Base-by-base conservation (phyloP, 192 early-diverging fungal species). In the Backusella liffmaniae region DNA sequence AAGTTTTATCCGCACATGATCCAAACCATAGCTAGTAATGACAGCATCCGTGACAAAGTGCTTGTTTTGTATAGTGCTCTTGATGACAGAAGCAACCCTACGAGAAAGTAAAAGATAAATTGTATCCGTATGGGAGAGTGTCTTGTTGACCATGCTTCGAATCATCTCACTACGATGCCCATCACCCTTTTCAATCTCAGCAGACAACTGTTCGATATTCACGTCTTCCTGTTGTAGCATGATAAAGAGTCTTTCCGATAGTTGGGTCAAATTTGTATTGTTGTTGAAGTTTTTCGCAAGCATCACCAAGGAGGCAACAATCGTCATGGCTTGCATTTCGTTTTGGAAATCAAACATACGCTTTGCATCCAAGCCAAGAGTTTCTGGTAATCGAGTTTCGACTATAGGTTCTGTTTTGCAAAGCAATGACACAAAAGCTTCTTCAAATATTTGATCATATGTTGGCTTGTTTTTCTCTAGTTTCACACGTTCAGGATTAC, bases 271-370 rank as follows among this genome's bases (percentile, higher is more conserved):
- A 13, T 72, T 41, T 18, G n/a, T 51, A 13, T 30, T 37, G 15
- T 59, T 42, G 1, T 62, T 37, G 75, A 85, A 76, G 71, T 94
- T 95, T 76, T 89, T 90, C 7, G 90, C 82, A 23, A 96, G 79
- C 84, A 93, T 93, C 44, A 92, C 39, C 76, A 96, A 80, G 0
- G 90, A 87, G 13, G 91, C 86, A 3, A 90, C 87, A 36, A 94
- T 86, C 0, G 85, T 88, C 29, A 94, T 67, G 0, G 88, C 87
- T 69, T 95, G 93, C 1, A 86, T 79, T 66, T 94, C 92, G 74
- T 94, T 93, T 80, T 95, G 93, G 70, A 87, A 90, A 0, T 70
- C 83, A 62, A 78, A 84, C 36, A 96, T 66, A 0, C 94, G 88
- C 9, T 88, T 82, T 13, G 82, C 80, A 75, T 96, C 95, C 67